Evolutionary conservation across 306 rosid genomes (phyloP).

Genomic region (Vigna angularis): DNA sequence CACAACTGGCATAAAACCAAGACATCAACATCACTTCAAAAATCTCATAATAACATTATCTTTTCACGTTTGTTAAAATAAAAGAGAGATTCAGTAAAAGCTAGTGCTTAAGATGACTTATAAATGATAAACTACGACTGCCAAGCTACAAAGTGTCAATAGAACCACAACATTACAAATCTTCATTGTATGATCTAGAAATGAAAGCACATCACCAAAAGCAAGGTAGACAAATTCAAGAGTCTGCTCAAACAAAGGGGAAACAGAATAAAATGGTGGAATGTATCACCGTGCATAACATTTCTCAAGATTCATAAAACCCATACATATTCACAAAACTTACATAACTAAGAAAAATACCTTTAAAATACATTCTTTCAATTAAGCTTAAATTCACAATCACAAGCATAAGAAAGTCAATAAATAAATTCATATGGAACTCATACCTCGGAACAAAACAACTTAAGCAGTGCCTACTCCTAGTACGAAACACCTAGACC

Average conservation of each 20-base stretch:
- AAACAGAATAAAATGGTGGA: background rate
- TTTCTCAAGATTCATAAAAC: background rate
- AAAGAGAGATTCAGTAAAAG: background rate
- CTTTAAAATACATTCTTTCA: background rate
- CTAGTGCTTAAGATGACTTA: background rate
- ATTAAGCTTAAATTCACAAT: background rate
- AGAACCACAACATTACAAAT: constrained; percentile 6
- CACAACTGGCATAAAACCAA: background rate
- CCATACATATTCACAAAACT: background rate
- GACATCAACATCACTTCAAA: background rate
- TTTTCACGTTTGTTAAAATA: background rate
- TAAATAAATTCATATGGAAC: background rate
- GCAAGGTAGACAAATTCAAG: background rate
- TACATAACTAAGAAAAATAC: background rate
- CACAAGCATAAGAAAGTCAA: background rate
- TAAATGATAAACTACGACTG: constrained; percentile 1
- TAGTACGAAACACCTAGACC: background rate
- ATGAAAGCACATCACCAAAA: constrained; percentile 21
- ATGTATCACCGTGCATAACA: background rate
- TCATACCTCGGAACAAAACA: background rate
- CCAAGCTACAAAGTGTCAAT: constrained; percentile 5
- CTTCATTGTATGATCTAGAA: constrained; percentile 23
- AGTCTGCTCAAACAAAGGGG: background rate
- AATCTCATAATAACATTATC: background rate
- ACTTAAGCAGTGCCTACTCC: background rate